phyloP scores from a whole-genome alignment of 78 protist genomes.

The Bigelowiella natans region DNA sequence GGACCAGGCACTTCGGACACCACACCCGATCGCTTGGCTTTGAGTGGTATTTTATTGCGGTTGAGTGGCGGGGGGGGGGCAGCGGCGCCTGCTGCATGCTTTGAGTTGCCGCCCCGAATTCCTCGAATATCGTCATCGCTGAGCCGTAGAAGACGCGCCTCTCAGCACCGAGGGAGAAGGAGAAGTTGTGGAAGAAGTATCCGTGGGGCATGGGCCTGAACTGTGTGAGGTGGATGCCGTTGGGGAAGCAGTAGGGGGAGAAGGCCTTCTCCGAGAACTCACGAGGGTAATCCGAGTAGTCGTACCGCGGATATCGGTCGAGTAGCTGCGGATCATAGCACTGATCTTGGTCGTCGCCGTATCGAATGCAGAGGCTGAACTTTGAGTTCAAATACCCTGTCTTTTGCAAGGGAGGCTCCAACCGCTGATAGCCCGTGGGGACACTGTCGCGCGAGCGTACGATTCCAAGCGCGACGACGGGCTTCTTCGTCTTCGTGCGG shows the following conservation, averaged over 20 bases:
- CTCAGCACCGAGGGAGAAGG: neutral
- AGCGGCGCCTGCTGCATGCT: no score
- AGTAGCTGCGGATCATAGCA: neutral
- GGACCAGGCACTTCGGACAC: neutral
- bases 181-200: neutral
- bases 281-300: neutral
- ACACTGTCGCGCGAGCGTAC: neutral
- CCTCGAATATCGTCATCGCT: neutral
- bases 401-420: neutral
- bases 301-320: neutral
- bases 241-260: neutral
- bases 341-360: neutral
- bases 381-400: neutral
- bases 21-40: no score
- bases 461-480: neutral
- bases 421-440: neutral
- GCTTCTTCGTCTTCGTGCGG: neutral
- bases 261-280: neutral
- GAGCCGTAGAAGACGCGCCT: neutral
- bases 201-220: neutral
- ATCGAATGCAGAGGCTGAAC: neutral
- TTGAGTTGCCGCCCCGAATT: neutral
- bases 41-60: no score
- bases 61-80: no score
- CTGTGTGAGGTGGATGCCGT: neutral